Conservation (phyloP, 192 early-diverging fungal species). For the Coemansia aciculifera region DNA sequence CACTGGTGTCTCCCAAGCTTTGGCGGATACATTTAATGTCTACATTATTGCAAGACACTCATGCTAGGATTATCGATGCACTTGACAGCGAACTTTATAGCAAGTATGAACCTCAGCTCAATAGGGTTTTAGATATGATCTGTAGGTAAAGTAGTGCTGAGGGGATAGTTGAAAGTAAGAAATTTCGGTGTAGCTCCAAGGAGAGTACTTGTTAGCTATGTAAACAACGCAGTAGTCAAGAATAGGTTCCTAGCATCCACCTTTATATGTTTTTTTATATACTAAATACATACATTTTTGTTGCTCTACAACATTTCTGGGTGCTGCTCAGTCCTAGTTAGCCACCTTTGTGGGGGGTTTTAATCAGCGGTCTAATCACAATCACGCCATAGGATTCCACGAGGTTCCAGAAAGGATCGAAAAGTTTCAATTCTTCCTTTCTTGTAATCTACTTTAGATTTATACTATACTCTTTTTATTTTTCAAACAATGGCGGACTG, state of each 20-base stretch:
- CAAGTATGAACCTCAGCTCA: neutral
- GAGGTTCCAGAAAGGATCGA: neutral
- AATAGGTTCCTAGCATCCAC: too few relatives aligned
- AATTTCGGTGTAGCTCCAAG: too few relatives aligned
- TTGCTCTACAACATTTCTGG: too few relatives aligned
- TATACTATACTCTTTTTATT: neutral
- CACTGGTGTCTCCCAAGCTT: neutral
- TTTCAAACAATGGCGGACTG: slow-evolving; percentile 62
- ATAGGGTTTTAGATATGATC: too few relatives aligned
- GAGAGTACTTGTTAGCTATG: too few relatives aligned
- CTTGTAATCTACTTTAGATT: neutral
- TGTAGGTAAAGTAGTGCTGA: too few relatives aligned
- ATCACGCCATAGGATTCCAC: neutral
- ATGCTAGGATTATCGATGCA: neutral
- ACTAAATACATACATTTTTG: too few relatives aligned
- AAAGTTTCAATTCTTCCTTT: neutral
- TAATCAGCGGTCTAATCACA: neutral
- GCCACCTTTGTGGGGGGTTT: too few relatives aligned
- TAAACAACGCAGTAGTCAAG: too few relatives aligned
- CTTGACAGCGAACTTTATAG: neutral
- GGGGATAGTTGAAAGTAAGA: too few relatives aligned
- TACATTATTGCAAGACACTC: neutral
- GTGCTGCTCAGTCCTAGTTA: too few relatives aligned
- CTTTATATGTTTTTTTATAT: too few relatives aligned
- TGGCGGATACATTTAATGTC: neutral